Base-by-base conservation (phyloP, 176 grass and related monocot species). In the Aegilops tauschii region DNA sequence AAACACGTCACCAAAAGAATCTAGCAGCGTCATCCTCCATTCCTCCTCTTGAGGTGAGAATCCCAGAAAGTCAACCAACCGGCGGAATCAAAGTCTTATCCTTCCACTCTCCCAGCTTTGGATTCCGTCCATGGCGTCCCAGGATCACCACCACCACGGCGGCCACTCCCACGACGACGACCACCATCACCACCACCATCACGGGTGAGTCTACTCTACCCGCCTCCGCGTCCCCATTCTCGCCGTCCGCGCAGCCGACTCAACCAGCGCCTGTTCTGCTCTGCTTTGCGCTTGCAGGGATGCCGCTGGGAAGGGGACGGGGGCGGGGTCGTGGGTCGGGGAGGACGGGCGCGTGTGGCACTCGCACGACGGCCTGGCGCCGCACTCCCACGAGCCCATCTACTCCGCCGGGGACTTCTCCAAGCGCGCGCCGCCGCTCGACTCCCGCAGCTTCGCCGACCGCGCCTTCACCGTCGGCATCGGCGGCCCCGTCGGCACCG, bases 341-440 rank as follows among this genome's bases (percentile, higher is more conserved):
- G 88, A 88, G 78, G 96, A 98, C 40, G 96, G 93, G 4, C 88
- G 86, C 83, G 90, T 94, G 16, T 98, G 91, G 82, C 96, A 98
- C 83, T 94, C 96, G 3, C 96, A 98, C 80, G 96, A 98, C 52
- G 93, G 96, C 72, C 90, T 98, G 34, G 96, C 96, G 28, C 93
- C 96, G 52, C 96, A 98, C 83, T 96, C 93, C 20, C 96, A 98
- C 80, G 96, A 98, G 78, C 96, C 96, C 84, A 98, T 98, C 83
- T 98, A 96, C 79, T 98, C 93, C 45, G 92, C 93, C 14, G 96
- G 96, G 1, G 93, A 92, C 82, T 98, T 96, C 88, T 90, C 89
- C 86, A 95, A 96, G 92, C 93, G 96, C 44, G 96, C 93, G 84
- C 82, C 81, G 75, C 93, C 73, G 56, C 85, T 98, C 37, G 27